These are phyloP conservation scores for Orbilia brochopaga DNA, from an alignment of 2,329 filamentous ascomycete species.

Conservation along the genomic window DNA sequence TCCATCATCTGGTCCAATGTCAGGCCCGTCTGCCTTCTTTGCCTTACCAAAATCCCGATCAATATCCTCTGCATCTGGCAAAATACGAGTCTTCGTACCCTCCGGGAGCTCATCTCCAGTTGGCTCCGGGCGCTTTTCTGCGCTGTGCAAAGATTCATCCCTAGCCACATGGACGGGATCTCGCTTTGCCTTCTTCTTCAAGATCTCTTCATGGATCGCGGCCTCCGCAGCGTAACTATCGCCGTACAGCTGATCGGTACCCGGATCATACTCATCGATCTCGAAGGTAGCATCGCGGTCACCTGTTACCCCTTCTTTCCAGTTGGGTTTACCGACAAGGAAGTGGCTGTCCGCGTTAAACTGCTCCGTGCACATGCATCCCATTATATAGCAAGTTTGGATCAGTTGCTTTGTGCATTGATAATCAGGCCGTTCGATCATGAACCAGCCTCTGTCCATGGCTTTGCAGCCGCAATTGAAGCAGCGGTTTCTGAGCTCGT, in stretches of 20 bases:
- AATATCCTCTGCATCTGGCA: constrained; percentile 10
- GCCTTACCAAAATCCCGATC: constrained; percentile 14
- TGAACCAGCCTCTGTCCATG: constrained; percentile 8
- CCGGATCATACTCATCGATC: constrained; percentile 18
- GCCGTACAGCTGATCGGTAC: constrained; percentile 15
- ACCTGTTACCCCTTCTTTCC: background rate
- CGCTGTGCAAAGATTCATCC: background rate
- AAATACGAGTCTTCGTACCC: too few relatives aligned
- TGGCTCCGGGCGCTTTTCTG: background rate
- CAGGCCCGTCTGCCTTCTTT: constrained; percentile 2
- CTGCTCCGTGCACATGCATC: constrained; percentile 22
- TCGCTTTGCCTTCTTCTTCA: background rate
- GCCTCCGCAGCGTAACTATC: constrained; percentile 20
- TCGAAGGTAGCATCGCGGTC: background rate
- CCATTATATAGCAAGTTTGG: constrained; percentile 16
- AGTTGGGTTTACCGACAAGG: constrained; percentile 13
- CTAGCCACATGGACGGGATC: background rate
- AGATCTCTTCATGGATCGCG: constrained; percentile 4
- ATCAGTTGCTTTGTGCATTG: constrained; percentile 17
- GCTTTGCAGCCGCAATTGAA: constrained; percentile 32
- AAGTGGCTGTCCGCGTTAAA: background rate
- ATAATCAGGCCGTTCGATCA: constrained; percentile 3
- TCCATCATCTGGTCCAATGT: background rate
- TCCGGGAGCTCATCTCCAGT: too few relatives aligned
- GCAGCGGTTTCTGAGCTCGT: constrained; percentile 10